Evolutionary conservation across 2,329 filamentous ascomycete genomes (phyloP).

Genomic region (Chrysosporium queenslandicum): DNA sequence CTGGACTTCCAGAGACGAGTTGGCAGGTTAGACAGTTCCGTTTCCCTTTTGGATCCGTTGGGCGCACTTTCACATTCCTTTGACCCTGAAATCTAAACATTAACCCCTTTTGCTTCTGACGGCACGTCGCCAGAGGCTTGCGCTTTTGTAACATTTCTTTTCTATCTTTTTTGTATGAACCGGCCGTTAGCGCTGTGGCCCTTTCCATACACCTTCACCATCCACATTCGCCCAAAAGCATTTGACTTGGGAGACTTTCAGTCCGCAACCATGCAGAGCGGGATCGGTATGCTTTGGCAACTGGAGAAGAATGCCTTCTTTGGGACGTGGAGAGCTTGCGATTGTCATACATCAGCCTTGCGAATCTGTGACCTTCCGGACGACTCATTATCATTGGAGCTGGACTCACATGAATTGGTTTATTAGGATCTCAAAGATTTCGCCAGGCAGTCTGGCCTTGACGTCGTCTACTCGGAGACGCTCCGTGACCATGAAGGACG

Average conservation of each 20-base stretch:
- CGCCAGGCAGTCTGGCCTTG: slow-evolving; percentile 87
- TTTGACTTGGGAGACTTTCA: not conserved
- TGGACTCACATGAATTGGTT: slow-evolving; percentile 62
- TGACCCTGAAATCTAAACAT: slow-evolving; percentile 7
- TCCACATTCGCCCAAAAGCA: not conserved
- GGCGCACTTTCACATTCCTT: slow-evolving; percentile 8
- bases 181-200: not conserved
- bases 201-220: not conserved
- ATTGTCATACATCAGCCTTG: not conserved
- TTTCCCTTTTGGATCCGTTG: slow-evolving; percentile 25
- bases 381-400: slow-evolving; percentile 35
- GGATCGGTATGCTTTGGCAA: not conserved
- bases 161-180: slow-evolving; percentile 4
- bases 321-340: not conserved
- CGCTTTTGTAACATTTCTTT: too few relatives aligned
- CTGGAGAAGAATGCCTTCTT: not conserved
- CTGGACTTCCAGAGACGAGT: slow-evolving; percentile 97
- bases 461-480: slow-evolving; percentile 97
- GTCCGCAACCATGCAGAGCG: not conserved
- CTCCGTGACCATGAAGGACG: slow-evolving; percentile 82
- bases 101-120: not conserved
- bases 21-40: slow-evolving; percentile 81
- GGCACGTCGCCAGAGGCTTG: too few relatives aligned
- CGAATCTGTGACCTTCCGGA: not conserved
- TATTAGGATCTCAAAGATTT: slow-evolving; percentile 99